A percentile compares a stretch with the other conserved stretches of the same genome.
Conservation (phyloP, 305 asterid genomes). For the Solanum hybrid region DNA sequence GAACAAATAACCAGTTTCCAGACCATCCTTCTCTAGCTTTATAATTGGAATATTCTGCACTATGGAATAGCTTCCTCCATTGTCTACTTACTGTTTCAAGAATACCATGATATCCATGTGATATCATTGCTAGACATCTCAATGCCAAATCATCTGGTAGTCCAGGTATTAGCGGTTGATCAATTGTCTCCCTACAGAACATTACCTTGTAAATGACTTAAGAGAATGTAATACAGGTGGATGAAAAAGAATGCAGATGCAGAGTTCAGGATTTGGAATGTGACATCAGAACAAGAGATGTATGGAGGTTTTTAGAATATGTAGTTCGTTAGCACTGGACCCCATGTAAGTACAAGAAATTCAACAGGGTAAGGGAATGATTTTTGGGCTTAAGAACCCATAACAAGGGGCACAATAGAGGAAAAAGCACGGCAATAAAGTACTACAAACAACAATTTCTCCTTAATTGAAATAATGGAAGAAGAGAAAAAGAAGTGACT, state of each 20-base stretch:
- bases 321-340: not conserved
- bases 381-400: not conserved
- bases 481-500: not conserved
- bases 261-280: not conserved
- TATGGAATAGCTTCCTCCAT: not conserved
- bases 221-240: not conserved
- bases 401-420: not conserved
- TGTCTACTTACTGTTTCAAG: not conserved
- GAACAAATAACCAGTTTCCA: conserved; percentile 3
- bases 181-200: not conserved
- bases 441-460: not conserved
- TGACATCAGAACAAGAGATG: not conserved
- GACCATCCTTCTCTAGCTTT: conserved; percentile 5
- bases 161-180: not conserved
- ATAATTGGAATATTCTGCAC: not conserved
- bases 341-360: not conserved
- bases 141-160: conserved; percentile 6
- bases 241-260: not conserved
- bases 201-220: not conserved
- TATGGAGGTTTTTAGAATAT: not conserved
- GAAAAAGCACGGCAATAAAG: not conserved
- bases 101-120: conserved; percentile 3
- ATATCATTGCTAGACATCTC: conserved; percentile 3
- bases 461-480: not conserved
- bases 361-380: not conserved